Conservation (phyloP, 2,329 filamentous ascomycete species). For the Cryphonectria parasitica region DNA sequence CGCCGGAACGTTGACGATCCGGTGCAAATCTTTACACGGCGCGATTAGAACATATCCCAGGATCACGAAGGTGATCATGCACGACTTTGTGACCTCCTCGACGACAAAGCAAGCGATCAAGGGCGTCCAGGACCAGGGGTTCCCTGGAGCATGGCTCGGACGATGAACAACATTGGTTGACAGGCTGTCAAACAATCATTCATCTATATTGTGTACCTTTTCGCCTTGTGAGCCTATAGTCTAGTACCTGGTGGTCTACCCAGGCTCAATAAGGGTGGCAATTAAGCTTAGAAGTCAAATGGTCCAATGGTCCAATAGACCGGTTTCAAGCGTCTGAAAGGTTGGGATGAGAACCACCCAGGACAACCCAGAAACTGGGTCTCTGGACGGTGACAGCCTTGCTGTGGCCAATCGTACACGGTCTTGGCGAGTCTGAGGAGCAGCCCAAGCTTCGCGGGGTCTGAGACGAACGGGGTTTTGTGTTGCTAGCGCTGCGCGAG, state of each 20-base stretch:
- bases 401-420: constrained; percentile 14
- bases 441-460: constrained; percentile 41
- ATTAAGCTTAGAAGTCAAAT: constrained; percentile 24
- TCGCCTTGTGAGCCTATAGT: neutral
- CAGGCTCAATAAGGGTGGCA: neutral
- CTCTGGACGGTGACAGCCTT: neutral
- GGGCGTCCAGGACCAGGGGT: constrained; percentile 19
- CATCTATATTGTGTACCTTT: neutral
- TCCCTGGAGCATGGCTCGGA: neutral
- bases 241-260: neutral
- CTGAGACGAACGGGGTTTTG: constrained; percentile 32
- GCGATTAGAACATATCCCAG: constrained; percentile 14
- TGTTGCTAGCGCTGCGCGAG: constrained; percentile 24
- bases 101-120: constrained; percentile 9
- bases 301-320: constrained; percentile 4
- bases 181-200: constrained; percentile 18
- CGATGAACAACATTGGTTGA: constrained; percentile 16
- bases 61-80: constrained; percentile 13
- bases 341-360: constrained; percentile 20
- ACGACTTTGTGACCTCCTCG: constrained; percentile 10
- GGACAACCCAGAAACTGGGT: neutral
- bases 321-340: constrained; percentile 18
- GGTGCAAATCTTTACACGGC: constrained; percentile 15
- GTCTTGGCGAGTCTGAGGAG: constrained; percentile 46
- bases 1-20: constrained; percentile 24